Evolutionary conservation across 331 rosid species (phyloP).

Genomic region (Erythrophleum ivorense): DNA sequence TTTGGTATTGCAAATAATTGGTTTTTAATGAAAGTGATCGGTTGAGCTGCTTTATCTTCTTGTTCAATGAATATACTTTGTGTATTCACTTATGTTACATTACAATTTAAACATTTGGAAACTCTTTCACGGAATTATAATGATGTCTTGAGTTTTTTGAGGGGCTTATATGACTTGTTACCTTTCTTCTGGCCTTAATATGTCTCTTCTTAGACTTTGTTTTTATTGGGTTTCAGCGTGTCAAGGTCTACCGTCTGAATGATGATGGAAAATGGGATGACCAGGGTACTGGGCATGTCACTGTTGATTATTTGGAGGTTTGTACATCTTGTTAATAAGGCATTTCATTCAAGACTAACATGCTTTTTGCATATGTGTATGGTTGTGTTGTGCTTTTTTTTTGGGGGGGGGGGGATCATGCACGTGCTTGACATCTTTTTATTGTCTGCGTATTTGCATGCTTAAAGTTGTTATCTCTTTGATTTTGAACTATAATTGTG

Average conservation of each 20-base stretch:
- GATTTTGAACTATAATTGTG: background rate
- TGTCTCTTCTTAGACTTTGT: slow-evolving; percentile 12
- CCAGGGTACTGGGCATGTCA: slow-evolving; percentile 93
- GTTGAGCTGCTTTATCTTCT: slow-evolving; percentile 32
- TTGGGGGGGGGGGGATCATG: background rate
- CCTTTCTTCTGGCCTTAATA: background rate
- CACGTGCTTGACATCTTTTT: slow-evolving; percentile 27
- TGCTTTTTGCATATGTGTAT: background rate
- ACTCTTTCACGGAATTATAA: background rate
- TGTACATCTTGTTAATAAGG: slow-evolving; percentile 38
- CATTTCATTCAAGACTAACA: slow-evolving; percentile 19
- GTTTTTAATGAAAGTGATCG: background rate
- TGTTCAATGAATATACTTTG: slow-evolving; percentile 13
- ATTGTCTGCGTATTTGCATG: slow-evolving; percentile 34
- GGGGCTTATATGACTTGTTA: slow-evolving; percentile 18
- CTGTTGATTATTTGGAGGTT: slow-evolving; percentile 92
- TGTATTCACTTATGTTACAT: background rate
- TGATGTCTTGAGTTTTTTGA: slow-evolving; percentile 25
- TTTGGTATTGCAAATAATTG: background rate
- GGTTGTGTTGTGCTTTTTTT: background rate
- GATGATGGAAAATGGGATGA: slow-evolving; percentile 98
- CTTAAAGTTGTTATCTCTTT: background rate
- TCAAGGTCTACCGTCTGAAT: slow-evolving; percentile 87
- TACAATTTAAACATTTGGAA: slow-evolving; percentile 25
- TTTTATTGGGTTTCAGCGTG: slow-evolving; percentile 73